Base-by-base conservation (phyloP, 805 yeast species). In the Scheffersomyces lignosus region DNA sequence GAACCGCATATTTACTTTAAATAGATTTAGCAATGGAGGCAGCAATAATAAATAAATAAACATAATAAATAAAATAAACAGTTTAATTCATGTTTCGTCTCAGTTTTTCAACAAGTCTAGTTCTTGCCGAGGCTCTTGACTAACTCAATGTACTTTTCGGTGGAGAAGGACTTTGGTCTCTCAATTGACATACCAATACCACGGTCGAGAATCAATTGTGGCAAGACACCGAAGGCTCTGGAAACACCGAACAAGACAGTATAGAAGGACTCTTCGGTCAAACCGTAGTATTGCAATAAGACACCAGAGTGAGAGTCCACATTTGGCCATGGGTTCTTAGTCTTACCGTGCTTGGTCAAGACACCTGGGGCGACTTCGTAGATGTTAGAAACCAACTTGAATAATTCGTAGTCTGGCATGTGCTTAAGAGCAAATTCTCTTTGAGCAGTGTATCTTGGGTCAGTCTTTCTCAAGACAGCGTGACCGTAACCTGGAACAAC, bases 401-500 rank as follows among this genome's bases (percentile, higher is more conserved):
- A 82, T 54, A 80, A 70, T 34, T 73, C 76, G 60, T 83, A 83
- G 54, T 76, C 69, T 36, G 78, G 72, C 68, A 82, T 79, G 60
- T 60, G 78, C 73, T 52, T 73, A 52, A 73, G 66, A 36, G 83
- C 89, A 61, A 83, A 83, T 53, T 77, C 77, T 55, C 83, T 71
- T 71, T 81, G 81, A 40, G 90, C 91, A 38, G 76, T 71, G 68
- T 80, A 85, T 53, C 93, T 75, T 43, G 93, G 93, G 63, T 85
- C 93, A 34, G 91, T 80, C 73, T 78, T 80, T 66, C 95, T 75
- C 62, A 85, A 73, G 35, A 85, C 93, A 37, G 93, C 93, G 62
- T 85, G 95, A 32, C 95, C 95, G 69, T 86, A 86, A 44, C 95
- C 95, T 45, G 95, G 95, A 45, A 85, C 81, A 43, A 85, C 93